phyloP scores from a whole-genome alignment of 148 eudicot species.

The Chenopodium suecicum region DNA sequence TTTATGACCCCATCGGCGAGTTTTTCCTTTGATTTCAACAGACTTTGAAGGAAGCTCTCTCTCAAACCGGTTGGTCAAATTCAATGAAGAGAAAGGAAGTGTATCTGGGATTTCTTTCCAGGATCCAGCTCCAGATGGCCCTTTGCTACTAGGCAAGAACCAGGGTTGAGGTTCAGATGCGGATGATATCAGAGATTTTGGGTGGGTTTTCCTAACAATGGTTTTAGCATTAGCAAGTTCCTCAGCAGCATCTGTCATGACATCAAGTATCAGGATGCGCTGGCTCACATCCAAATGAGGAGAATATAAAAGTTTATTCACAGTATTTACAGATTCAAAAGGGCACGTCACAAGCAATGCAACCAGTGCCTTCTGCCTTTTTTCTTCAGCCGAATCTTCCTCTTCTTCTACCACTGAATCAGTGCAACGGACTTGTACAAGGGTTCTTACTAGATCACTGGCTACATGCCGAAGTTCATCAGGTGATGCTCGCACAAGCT shows the following conservation, averaged over 20 bases:
- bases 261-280: conserved; percentile 84
- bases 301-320: conserved; percentile 74
- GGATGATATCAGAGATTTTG: conserved; percentile 55
- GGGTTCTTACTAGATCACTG: conserved; percentile 67
- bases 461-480: conserved; percentile 75
- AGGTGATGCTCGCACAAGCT: conserved; percentile 87
- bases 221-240: conserved; percentile 73
- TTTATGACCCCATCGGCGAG: conserved; percentile 67
- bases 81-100: conserved; percentile 47
- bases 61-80: conserved; percentile 75
- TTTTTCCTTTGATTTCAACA: conserved; percentile 61
- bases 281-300: conserved; percentile 83
- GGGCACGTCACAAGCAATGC: conserved; percentile 78
- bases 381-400: conserved; percentile 88
- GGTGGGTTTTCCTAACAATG: conserved; percentile 35
- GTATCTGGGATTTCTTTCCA: conserved; percentile 75
- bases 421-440: conserved; percentile 78
- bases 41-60: conserved; percentile 71
- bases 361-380: conserved; percentile 74
- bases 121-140: conserved; percentile 71
- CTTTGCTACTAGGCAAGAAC: conserved; percentile 76
- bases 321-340: conserved; percentile 63
- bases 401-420: conserved; percentile 77
- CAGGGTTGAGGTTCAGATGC: conserved; percentile 67
- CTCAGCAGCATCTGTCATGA: conserved; percentile 87